phyloP scores from a whole-genome alignment of 306 rosid genomes.

The Canavalia ensiformis region DNA sequence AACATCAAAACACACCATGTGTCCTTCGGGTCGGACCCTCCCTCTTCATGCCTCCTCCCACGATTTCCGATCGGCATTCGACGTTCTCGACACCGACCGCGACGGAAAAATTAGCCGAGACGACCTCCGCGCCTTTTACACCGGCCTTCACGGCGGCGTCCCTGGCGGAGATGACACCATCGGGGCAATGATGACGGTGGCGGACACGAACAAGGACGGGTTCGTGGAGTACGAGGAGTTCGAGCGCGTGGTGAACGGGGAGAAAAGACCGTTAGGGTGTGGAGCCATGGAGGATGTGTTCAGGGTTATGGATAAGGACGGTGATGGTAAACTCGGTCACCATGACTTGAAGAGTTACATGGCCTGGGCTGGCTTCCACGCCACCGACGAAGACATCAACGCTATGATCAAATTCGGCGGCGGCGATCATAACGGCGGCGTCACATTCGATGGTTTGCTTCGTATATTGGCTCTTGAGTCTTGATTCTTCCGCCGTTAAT shows the following conservation, averaged over 20 bases:
- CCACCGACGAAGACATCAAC: slow-evolving; percentile 69
- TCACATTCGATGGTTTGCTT: slow-evolving; percentile 72
- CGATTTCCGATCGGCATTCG: slow-evolving; percentile 75
- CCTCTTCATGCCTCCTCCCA: background rate
- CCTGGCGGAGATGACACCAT: slow-evolving; percentile 63
- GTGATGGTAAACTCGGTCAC: slow-evolving; percentile 85
- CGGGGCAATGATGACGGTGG: slow-evolving; percentile 76
- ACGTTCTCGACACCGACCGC: slow-evolving; percentile 75
- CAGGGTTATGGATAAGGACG: slow-evolving; percentile 87
- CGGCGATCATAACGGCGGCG: slow-evolving; percentile 68
- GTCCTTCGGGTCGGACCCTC: slow-evolving; percentile 62
- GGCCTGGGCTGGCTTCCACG: slow-evolving; percentile 67
- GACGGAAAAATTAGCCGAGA: slow-evolving; percentile 88
- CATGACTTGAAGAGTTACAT: slow-evolving; percentile 74
- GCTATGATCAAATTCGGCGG: slow-evolving; percentile 82
- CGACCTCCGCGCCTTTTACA: slow-evolving; percentile 77
- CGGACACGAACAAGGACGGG: slow-evolving; percentile 83
- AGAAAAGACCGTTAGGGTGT: slow-evolving; percentile 39
- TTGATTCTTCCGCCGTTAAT: slow-evolving; percentile 41
- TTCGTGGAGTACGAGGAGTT: slow-evolving; percentile 92
- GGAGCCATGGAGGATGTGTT: slow-evolving; percentile 87
- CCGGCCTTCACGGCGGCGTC: slow-evolving; percentile 31
- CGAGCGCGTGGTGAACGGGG: slow-evolving; percentile 67
- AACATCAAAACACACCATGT: slow-evolving; percentile 49
- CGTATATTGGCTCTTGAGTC: slow-evolving; percentile 72